A percentile compares a stretch with the other conserved stretches of the same genome.
phyloP scores from a whole-genome alignment of 129 eudicot genomes.

The Erigeron canadensis region DNA sequence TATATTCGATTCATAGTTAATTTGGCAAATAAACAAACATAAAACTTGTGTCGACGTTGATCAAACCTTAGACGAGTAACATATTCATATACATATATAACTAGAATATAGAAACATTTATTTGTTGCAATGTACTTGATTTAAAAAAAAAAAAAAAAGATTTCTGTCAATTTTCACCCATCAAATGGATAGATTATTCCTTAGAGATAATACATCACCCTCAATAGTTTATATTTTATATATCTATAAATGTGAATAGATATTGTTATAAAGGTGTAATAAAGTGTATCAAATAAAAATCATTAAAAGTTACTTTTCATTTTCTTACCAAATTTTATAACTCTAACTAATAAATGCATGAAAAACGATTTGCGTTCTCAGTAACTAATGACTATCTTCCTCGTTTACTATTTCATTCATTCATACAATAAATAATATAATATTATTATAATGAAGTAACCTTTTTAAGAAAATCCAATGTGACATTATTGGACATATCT shows the following conservation, averaged over 20 bases:
- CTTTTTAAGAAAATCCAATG: neutral
- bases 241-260: too few species aligned
- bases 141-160: too few species aligned
- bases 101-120: neutral
- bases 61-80: neutral
- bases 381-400: slow-evolving; percentile 13
- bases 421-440: too few species aligned
- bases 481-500: too few species aligned
- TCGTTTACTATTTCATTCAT: slow-evolving; percentile 9
- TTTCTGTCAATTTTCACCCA: too few species aligned
- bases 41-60: neutral
- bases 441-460: neutral
- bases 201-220: neutral
- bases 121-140: neutral
- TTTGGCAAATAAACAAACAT: neutral
- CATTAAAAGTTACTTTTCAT: neutral
- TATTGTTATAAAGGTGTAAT: too few species aligned
- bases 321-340: neutral
- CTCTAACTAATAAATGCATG: slow-evolving; percentile 14
- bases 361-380: slow-evolving; percentile 20
- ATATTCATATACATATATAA: too few species aligned
- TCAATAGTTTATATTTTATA: neutral
- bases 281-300: neutral
- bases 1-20: neutral
- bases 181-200: too few species aligned